phyloP scores from a whole-genome alignment of 2,329 filamentous ascomycete genomes.

The Cladosporium sp. region DNA sequence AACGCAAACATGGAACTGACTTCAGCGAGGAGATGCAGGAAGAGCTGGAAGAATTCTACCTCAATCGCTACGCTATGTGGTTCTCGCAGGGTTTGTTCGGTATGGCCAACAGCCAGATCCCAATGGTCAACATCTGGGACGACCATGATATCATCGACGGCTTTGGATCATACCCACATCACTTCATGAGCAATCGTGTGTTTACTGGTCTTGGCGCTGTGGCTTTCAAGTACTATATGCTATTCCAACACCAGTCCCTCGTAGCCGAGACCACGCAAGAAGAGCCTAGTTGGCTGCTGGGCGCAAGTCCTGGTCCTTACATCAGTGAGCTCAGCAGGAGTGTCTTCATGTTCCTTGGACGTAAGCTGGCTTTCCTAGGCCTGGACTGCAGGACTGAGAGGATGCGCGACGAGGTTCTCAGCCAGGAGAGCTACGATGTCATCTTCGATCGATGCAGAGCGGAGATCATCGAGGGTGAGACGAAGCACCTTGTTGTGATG shows the following conservation, averaged over 20 bases:
- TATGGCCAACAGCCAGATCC: slow-evolving; percentile 91
- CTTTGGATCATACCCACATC: slow-evolving; percentile 87
- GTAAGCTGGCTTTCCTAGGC: slow-evolving; percentile 77
- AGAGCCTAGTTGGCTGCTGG: slow-evolving; percentile 91
- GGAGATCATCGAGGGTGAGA: slow-evolving; percentile 80
- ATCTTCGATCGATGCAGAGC: slow-evolving; percentile 83
- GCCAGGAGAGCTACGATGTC: slow-evolving; percentile 78
- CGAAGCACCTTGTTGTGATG: slow-evolving; percentile 86
- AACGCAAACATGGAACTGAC: slow-evolving; percentile 75
- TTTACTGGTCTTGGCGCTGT: slow-evolving; percentile 88
- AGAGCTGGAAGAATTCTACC: slow-evolving; percentile 84
- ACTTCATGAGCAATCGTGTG: slow-evolving; percentile 87
- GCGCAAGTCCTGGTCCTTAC: slow-evolving; percentile 78
- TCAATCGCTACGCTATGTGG: slow-evolving; percentile 89
- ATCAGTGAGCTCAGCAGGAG: slow-evolving; percentile 85
- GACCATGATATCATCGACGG: slow-evolving; percentile 75
- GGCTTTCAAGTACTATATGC: slow-evolving; percentile 97
- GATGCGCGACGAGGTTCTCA: slow-evolving; percentile 78
- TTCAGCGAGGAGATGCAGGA: slow-evolving; percentile 82
- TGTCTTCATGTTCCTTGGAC: slow-evolving; percentile 80
- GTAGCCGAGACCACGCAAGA: slow-evolving; percentile 75
- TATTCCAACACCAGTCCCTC: slow-evolving; percentile 95
- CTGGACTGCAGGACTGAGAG: slow-evolving; percentile 91
- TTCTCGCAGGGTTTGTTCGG: slow-evolving; percentile 94
- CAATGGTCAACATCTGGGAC: slow-evolving; percentile 98